phyloP scores from a whole-genome alignment of 2,329 filamentous ascomycete genomes.

The Thermothelomyces thermophilus region DNA sequence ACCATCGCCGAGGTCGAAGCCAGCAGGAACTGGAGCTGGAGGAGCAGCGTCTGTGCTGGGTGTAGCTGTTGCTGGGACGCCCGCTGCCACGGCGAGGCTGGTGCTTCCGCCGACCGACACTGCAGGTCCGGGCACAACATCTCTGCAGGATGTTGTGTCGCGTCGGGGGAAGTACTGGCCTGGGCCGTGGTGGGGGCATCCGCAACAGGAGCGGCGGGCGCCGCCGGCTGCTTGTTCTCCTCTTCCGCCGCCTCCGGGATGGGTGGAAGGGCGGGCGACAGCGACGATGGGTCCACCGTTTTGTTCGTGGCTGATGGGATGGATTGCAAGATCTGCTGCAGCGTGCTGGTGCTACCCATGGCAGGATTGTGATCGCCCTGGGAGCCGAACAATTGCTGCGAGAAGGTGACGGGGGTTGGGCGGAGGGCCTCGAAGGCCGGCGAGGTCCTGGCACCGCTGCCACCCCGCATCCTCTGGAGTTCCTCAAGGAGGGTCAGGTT shows the following conservation, averaged over 20 bases:
- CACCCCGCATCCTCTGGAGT: slow-evolving; percentile 42
- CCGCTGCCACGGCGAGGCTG: slow-evolving; percentile 36
- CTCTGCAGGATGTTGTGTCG: slow-evolving; percentile 99
- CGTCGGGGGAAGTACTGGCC: slow-evolving; percentile 59
- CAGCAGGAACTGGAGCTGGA: slow-evolving; percentile 54
- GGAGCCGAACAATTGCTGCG: slow-evolving; percentile 51
- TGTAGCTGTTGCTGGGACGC: slow-evolving; percentile 38
- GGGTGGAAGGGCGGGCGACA: slow-evolving; percentile 52
- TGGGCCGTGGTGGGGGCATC: slow-evolving; percentile 26
- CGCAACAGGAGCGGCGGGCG: slow-evolving; percentile 22
- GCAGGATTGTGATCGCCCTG: slow-evolving; percentile 34
- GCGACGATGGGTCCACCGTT: slow-evolving; percentile 56
- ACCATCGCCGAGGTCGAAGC: slow-evolving; percentile 63
- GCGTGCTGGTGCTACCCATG: slow-evolving; percentile 28
- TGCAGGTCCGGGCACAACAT: slow-evolving; percentile 98
- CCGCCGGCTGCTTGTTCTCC: slow-evolving; percentile 23
- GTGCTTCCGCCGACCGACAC: slow-evolving; percentile 83
- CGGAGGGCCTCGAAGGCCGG: slow-evolving; percentile 38
- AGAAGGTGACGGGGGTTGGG: slow-evolving; percentile 49
- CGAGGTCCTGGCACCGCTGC: slow-evolving; percentile 34
- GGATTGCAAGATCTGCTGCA: slow-evolving; percentile 40
- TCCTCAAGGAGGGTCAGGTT: slow-evolving; percentile 45
- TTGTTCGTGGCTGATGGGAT: slow-evolving; percentile 30
- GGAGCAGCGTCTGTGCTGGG: slow-evolving; percentile 38
- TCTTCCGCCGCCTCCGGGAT: slow-evolving; percentile 39